A percentile compares a stretch with the other conserved stretches of the same genome.
These are phyloP conservation scores for Bifiguratus adelaidae DNA, from an alignment of 192 early-diverging fungal genomes.

Conservation along the genomic window DNA sequence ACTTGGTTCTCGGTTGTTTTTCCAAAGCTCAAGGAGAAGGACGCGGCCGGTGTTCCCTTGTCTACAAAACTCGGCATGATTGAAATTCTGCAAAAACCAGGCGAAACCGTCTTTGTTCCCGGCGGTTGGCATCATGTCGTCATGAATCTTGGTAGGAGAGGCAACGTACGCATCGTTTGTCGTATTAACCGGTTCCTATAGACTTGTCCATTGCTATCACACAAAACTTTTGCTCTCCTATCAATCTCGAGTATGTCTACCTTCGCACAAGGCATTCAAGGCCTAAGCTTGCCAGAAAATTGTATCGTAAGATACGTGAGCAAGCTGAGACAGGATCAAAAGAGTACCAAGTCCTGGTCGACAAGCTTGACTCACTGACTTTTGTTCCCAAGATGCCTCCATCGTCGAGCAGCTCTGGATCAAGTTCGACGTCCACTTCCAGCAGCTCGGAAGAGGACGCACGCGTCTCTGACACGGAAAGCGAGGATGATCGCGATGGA, in stretches of 20 bases:
- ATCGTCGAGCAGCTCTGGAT: slow-evolving; percentile 22
- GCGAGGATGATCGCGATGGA: slow-evolving; percentile 36
- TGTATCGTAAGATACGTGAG: slow-evolving; percentile 23
- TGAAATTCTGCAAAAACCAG: slow-evolving; percentile 57
- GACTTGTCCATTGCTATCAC: slow-evolving; percentile 72
- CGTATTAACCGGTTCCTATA: slow-evolving; percentile 6
- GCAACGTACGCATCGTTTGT: not conserved
- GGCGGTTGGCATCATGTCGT: slow-evolving; percentile 75
- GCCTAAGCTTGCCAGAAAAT: slow-evolving; percentile 37
- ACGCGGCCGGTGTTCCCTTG: slow-evolving; percentile 21
- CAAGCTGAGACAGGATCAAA: slow-evolving; percentile 18
- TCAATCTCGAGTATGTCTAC: slow-evolving; percentile 60
- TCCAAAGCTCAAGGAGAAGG: slow-evolving; percentile 27
- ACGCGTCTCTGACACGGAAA: slow-evolving; percentile 26
- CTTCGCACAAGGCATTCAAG: slow-evolving; percentile 44
- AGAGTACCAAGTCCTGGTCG: slow-evolving; percentile 20
- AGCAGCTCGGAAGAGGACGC: not conserved
- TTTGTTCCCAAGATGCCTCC: slow-evolving; percentile 31
- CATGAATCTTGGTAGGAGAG: slow-evolving; percentile 55
- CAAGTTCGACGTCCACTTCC: not conserved
- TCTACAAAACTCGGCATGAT: slow-evolving; percentile 56
- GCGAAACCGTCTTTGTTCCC: slow-evolving; percentile 75
- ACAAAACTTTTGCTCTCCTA: slow-evolving; percentile 65
- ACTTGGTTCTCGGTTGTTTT: slow-evolving; percentile 63
- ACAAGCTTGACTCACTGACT: slow-evolving; percentile 23